Base-by-base conservation (phyloP, 371 early-diverging fungal genomes). In the Mortierella sp. region DNA sequence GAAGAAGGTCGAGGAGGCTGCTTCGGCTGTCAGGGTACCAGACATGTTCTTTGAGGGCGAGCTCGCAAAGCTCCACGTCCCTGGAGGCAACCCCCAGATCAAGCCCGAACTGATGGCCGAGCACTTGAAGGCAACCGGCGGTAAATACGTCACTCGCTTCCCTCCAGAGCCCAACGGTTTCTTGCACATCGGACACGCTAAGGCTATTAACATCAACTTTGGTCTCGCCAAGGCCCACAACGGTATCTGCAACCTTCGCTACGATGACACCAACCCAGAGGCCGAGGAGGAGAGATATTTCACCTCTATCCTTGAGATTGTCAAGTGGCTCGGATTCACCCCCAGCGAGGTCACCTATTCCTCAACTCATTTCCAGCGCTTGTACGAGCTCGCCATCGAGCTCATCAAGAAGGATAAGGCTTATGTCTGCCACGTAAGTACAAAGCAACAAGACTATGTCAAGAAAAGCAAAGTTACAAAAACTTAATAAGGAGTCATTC, bases 161-260 rank as follows among this genome's bases (percentile, higher is more conserved):
- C 99, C 99, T 21, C 99, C 99, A 44, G 99, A 99, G 85, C 99
- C 99, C 56, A 99, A 98, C 79, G 99, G 99, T 17, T 97, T 90
- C 83, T 80, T 90, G 54, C 99, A 99, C 80, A 99, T 99, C 83
- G 99, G 99, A 55, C 99, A 99, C 81, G 99, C 99, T 50, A 99
- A 99, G 84, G 99, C 99, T 37, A 95, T 99, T 86, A 99, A 99
- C 81, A 90, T 99, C 78, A 97, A 96, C 82, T 99, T 99, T 89
- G 97, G 97, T 56, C 99, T 97, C 73, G 99, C 98, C 32, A 88
- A 92, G 66, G 94, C 94, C 14, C 93, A 96, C 81, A 87, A 92
- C 52, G 99, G 99, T 44, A 79, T 90, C 61, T 94, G 94, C 59
- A 97, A 98, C 83, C 86, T 99, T 70, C 92, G 99, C 63, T 99